Base-by-base conservation (phyloP, 352 stramenopile species). In the Pythium chondricola region DNA sequence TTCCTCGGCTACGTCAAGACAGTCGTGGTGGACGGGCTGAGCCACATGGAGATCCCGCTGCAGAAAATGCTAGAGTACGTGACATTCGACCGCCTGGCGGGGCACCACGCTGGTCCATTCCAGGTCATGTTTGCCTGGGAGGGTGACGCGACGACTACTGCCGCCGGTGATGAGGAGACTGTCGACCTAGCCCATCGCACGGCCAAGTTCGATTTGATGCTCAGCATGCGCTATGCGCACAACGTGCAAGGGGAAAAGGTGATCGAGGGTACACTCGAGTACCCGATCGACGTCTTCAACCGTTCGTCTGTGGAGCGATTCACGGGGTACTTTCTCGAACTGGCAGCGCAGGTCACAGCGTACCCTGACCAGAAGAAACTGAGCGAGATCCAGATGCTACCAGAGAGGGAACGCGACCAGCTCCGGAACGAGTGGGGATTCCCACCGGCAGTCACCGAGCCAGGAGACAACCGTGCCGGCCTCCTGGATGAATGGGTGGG, bases 181-280 rank as follows among this genome's bases (percentile, higher is more conserved):
- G 47, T 83, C 17, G 4, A 8, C 10, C 36, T 81, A 3, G 54
- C 63, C 0, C 64, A 62, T 32, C 39, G 61, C 3, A 65, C 61
- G 2, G 61, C 70, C 43, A 85, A 83, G 45, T 85, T 85, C 46
- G 68, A 83, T 45, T 65, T 83, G 44, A 85, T 85, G 71, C 52
- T 85, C 13, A 77, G 61, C 22, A 81, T 85, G 71, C 57, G 69
- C 2, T 39, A 51, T 7, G 38, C 31, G 4, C 9, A 22, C 11
- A 22, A 61, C 33, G 18, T 1, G 1, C 11, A 48, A 7, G 43
- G 30, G 3, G 29, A 44, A 1, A 57, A 42, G 0, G 60, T 74
- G 2, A 53, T 82, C 6, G 72, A 85, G 29, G 70, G 73, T 20
- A 63, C 59, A 20, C 63, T 85, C 41, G 67, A 80, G 48, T 85